These are phyloP conservation scores for Teunomyces aglyptinius DNA, from an alignment of 805 yeast genomes.

Conservation along the genomic window DNA sequence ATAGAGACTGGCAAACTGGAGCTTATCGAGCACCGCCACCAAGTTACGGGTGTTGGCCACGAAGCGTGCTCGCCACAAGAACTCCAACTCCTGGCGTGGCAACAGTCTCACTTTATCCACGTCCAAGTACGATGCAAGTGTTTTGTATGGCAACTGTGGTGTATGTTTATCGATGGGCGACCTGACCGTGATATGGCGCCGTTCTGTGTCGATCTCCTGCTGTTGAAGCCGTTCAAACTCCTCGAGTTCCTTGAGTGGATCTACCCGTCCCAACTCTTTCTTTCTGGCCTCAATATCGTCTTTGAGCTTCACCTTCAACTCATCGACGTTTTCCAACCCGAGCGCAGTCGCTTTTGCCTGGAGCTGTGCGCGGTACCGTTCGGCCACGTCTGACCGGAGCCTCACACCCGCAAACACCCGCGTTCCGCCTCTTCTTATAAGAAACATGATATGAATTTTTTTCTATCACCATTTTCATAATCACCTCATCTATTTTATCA, in stretches of 20 bases:
- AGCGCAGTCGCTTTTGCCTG: constrained; percentile 33
- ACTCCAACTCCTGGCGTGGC: constrained; percentile 63
- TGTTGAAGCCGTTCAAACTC: constrained; percentile 46
- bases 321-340: constrained; percentile 47
- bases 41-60: constrained; percentile 55
- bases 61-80: constrained; percentile 88
- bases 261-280: constrained; percentile 56
- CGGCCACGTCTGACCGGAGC: constrained; percentile 4
- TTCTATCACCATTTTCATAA: no score
- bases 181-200: constrained; percentile 29
- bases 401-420: not conserved
- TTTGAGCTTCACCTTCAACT: constrained; percentile 60
- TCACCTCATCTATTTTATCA: no score
- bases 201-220: constrained; percentile 20
- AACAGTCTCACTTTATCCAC: constrained; percentile 60
- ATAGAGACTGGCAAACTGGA: constrained; percentile 62
- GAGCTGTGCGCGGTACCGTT: constrained; percentile 30
- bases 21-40: constrained; percentile 59
- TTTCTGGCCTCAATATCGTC: constrained; percentile 58
- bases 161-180: constrained; percentile 34
- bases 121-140: constrained; percentile 68
- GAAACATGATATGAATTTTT: not conserved
- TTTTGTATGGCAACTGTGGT: constrained; percentile 58
- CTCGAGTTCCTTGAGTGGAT: constrained; percentile 69
- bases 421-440: not conserved